Percentiles rank a stretch among this genome's conserved stretches.
Evolutionary conservation across 208 protist species (phyloP).

Genomic region (Vickermania spadyakhi): DNA sequence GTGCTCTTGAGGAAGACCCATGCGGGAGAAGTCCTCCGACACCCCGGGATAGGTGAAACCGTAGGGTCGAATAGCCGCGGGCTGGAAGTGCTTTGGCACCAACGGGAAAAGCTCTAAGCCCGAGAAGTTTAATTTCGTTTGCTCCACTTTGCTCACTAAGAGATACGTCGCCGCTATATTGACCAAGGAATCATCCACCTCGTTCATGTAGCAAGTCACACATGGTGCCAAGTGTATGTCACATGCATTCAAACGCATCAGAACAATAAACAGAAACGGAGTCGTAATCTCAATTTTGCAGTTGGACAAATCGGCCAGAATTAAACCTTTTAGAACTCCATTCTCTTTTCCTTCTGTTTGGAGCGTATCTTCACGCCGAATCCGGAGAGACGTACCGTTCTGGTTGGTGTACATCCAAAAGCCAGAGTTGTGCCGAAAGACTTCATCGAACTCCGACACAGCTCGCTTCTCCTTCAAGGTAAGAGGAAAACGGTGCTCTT

Average conservation of each 20-base stretch:
- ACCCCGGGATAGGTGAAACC: constrained; percentile 48
- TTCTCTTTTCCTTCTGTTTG: too few species aligned
- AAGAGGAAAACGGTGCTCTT: not conserved
- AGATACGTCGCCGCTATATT: not conserved
- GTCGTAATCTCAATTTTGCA: not conserved
- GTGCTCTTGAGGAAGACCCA: constrained; percentile 44
- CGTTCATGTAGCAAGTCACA: not conserved
- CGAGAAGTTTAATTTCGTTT: not conserved
- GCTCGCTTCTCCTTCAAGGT: not conserved
- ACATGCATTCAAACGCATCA: not conserved
- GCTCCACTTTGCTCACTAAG: not conserved
- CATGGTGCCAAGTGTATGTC: not conserved
- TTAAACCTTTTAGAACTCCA: not conserved
- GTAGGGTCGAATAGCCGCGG: constrained; percentile 24
- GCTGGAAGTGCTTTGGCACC: not conserved
- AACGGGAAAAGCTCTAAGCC: not conserved
- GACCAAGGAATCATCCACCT: not conserved
- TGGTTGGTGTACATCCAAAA: not conserved
- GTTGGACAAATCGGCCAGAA: not conserved
- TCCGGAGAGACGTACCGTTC: not conserved
- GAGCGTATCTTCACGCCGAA: not conserved
- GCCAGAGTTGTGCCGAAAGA: not conserved
- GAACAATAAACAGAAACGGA: not conserved
- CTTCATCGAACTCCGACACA: not conserved
- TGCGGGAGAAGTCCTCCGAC: constrained; percentile 36